These are phyloP conservation scores for Linnemannia elongata DNA, from an alignment of 192 early-diverging fungal genomes.

Conservation along the genomic window DNA sequence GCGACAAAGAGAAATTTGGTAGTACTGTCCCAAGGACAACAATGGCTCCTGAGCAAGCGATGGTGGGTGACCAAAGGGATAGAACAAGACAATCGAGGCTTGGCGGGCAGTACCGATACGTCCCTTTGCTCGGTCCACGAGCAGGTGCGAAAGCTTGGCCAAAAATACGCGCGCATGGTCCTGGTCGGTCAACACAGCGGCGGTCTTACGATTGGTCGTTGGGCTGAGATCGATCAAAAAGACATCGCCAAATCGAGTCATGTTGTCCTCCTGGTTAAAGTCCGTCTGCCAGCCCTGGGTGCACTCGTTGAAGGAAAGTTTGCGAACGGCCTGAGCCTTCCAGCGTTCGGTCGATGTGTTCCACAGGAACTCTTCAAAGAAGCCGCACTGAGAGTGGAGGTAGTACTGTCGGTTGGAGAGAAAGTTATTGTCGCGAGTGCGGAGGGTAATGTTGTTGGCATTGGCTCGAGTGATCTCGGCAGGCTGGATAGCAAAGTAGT, in stretches of 20 bases:
- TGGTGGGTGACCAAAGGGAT: constrained; percentile 55
- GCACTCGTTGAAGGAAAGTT: constrained; percentile 38
- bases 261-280: constrained; percentile 13
- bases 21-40: constrained; percentile 30
- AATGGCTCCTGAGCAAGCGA: constrained; percentile 49
- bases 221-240: constrained; percentile 53
- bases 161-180: constrained; percentile 37
- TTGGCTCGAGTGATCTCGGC: constrained; percentile 50
- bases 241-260: constrained; percentile 45
- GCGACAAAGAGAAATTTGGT: constrained; percentile 53
- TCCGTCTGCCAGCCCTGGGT: constrained; percentile 37
- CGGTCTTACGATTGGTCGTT: constrained; percentile 27
- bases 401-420: constrained; percentile 53
- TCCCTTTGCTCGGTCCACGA: constrained; percentile 31
- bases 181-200: constrained; percentile 35
- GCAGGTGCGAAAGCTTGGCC: constrained; percentile 26
- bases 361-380: constrained; percentile 56
- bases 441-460: constrained; percentile 55
- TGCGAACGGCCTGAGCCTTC: constrained; percentile 30
- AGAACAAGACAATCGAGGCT: constrained; percentile 46
- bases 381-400: constrained; percentile 49
- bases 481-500: constrained; percentile 47
- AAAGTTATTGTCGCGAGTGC: constrained; percentile 51
- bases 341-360: constrained; percentile 38
- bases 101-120: constrained; percentile 40